Conservation (phyloP, 768 basidiomycete species). For the Tulasnella sp. region DNA sequence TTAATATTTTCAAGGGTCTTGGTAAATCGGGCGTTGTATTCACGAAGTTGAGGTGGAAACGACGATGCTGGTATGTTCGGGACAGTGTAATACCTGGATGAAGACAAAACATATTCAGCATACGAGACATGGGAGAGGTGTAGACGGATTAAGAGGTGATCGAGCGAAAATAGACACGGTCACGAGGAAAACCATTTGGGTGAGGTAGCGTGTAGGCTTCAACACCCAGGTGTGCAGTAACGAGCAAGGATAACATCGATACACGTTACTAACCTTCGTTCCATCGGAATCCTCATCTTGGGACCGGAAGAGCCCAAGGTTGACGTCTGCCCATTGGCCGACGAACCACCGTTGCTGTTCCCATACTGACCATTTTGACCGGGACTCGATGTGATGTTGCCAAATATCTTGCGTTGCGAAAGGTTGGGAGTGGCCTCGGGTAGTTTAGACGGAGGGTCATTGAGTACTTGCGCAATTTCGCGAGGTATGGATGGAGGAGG, state of each 20-base stretch:
- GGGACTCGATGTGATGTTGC: conserved; percentile 3
- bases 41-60: conserved; percentile 88
- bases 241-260: neutral
- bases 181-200: neutral
- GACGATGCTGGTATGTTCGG: conserved; percentile 62
- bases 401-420: conserved; percentile 39
- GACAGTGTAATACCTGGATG: conserved; percentile 13
- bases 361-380: conserved; percentile 13
- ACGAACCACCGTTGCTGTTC: conserved; percentile 34
- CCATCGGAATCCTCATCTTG: conserved; percentile 65
- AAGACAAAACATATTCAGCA: neutral
- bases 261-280: conserved; percentile 49
- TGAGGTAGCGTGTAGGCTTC: neutral
- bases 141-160: conserved; percentile 6
- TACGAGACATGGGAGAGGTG: neutral
- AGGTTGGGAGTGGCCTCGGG: conserved; percentile 76
- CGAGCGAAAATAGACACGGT: conserved; percentile 8
- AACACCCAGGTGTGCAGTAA: conserved; percentile 8
- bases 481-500: conserved; percentile 61
- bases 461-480: conserved; percentile 42
- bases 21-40: conserved; percentile 88
- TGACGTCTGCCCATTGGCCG: conserved; percentile 35
- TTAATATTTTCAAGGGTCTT: conserved; percentile 80
- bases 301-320: conserved; percentile 1
- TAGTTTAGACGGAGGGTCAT: conserved; percentile 37